Evolutionary conservation across 257 asterid species (phyloP).

Genomic region (Eustoma russellianum): DNA sequence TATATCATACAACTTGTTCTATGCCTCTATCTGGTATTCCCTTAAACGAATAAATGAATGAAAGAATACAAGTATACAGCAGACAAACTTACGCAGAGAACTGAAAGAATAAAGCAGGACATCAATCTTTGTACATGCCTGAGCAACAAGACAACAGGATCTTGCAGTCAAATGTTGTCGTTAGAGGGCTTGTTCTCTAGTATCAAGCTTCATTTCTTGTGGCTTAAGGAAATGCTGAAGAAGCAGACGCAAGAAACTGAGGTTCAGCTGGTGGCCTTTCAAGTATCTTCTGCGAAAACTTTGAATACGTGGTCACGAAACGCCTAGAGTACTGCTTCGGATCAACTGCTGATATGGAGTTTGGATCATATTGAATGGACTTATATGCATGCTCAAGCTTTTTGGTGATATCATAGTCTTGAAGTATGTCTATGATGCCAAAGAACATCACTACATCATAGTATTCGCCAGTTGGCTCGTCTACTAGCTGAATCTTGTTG

Average conservation of each 20-base stretch:
- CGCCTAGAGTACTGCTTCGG: constrained; percentile 79
- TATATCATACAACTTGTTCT: no score
- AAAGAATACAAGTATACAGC: no score
- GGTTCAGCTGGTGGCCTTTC: not conserved
- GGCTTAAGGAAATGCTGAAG: not conserved
- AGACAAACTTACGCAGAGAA: no score
- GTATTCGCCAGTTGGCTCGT: constrained; percentile 83
- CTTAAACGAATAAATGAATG: no score
- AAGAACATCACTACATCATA: constrained; percentile 82
- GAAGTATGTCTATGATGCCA: constrained; percentile 91
- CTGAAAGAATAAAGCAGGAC: no score
- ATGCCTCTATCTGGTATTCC: no score
- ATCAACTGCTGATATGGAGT: constrained; percentile 91
- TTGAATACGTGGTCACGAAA: constrained; percentile 81
- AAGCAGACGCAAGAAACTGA: not conserved
- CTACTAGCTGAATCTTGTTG: constrained; percentile 62
- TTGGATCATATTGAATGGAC: constrained; percentile 87
- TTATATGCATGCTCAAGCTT: constrained; percentile 93
- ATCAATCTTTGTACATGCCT: no score
- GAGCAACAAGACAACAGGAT: no score
- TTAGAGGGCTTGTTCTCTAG: constrained; percentile 2
- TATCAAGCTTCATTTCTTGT: constrained; percentile 1
- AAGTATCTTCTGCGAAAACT: constrained; percentile 76
- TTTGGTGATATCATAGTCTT: constrained; percentile 90
- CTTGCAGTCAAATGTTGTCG: not conserved